These are phyloP conservation scores for Paramyrothecium sp. DNA, from an alignment of 2,329 filamentous ascomycete genomes.

Conservation along the genomic window DNA sequence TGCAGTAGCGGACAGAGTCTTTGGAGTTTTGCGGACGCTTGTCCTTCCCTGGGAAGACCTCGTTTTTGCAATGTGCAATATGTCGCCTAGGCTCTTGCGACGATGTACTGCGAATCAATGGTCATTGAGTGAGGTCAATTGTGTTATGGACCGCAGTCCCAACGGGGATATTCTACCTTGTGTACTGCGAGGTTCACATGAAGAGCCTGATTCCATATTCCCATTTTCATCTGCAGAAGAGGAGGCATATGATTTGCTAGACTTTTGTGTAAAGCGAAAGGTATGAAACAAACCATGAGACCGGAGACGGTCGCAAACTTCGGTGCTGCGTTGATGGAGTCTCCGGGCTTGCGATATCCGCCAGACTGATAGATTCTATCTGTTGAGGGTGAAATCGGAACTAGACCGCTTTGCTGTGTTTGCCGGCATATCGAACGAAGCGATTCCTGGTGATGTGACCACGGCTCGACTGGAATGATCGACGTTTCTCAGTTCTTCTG, in stretches of 20 bases:
- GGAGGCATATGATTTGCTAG: neutral
- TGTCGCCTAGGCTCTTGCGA: conserved; percentile 25
- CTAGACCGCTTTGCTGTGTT: neutral
- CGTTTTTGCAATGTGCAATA: conserved; percentile 23
- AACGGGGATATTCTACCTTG: no score
- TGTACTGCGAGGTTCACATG: no score
- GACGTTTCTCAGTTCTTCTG: no score
- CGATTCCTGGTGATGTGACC: neutral
- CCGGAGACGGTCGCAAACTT: neutral
- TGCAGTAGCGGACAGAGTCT: no score
- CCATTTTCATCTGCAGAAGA: neutral
- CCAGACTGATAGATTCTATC: neutral
- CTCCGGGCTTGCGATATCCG: neutral
- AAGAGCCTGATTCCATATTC: no score
- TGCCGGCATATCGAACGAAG: neutral
- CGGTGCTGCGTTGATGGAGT: neutral
- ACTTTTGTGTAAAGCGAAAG: neutral
- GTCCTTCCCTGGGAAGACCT: conserved; percentile 15
- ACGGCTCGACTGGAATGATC: neutral
- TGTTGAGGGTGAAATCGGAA: neutral
- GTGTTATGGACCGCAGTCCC: neutral
- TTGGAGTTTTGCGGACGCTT: no score
- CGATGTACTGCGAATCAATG: conserved; percentile 8
- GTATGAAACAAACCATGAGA: neutral
- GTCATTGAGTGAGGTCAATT: neutral